Evolutionary conservation across 2,329 filamentous ascomycete genomes (phyloP).

Genomic region (Lachnellula occidentalis): DNA sequence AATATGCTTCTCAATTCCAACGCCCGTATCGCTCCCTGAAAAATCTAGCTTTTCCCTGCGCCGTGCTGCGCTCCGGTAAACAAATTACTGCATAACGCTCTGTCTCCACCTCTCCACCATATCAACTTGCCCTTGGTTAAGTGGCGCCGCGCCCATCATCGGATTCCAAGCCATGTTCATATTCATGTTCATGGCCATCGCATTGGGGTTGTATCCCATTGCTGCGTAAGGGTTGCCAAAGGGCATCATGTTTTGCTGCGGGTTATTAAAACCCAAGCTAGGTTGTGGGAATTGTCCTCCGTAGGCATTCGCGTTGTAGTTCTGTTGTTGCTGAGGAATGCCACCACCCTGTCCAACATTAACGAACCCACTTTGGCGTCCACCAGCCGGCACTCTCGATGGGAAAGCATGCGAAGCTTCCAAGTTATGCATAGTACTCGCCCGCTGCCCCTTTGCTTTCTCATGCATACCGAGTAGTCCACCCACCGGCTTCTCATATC

Average conservation of each 20-base stretch:
- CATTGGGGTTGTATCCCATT: slow-evolving; percentile 14
- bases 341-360: slow-evolving; percentile 23
- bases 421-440: slow-evolving; percentile 26
- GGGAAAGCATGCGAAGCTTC: slow-evolving; percentile 10
- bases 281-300: slow-evolving; percentile 20
- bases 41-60: no score
- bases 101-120: slow-evolving; percentile 34
- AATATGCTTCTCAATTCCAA: no score
- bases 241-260: slow-evolving; percentile 16
- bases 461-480: slow-evolving; percentile 30
- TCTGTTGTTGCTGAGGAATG: slow-evolving; percentile 9
- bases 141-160: slow-evolving; percentile 22
- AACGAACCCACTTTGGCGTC: slow-evolving; percentile 18
- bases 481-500: slow-evolving; percentile 19
- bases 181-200: slow-evolving; percentile 17
- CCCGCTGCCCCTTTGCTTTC: slow-evolving; percentile 18
- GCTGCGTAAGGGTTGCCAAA: slow-evolving; percentile 22
- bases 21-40: no score
- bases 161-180: slow-evolving; percentile 19
- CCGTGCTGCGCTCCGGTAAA: background rate
- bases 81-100: slow-evolving; percentile 29
- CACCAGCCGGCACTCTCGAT: slow-evolving; percentile 7
- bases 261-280: slow-evolving; percentile 14
- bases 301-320: slow-evolving; percentile 8
- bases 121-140: slow-evolving; percentile 31